Evolutionary conservation across 164 flowering plant genomes (phyloP), one percentile per base, ranked within the genome.

Genomic region (Amborella trichopoda): DNA sequence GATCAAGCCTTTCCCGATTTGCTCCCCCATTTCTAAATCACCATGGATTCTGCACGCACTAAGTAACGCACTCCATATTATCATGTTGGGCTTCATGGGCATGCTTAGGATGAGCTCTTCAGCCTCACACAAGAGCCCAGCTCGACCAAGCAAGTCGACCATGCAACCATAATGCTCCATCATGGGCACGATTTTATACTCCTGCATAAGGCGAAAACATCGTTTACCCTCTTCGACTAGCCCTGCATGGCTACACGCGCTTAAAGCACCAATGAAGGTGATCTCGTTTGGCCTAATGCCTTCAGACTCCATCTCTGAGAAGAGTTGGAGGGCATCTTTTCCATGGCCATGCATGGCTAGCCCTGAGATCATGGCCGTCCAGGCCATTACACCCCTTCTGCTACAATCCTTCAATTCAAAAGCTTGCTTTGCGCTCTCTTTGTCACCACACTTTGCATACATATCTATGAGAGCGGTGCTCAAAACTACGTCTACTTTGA

Each of bases 81-180:
- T 87, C 6, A 52, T 68, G 52, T 86, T 90, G 4, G 94, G 90
- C 52, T 73, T 83, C 53, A 81, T 52, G 21, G 76, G 85, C 94
- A 87, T 83, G 48, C 33, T 57, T 5, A 72, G 56, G 3, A 81
- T 73, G 28, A 79, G 45, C 48, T 74, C 65, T 38, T 83, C 40
- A 25, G 88, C 83, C 50, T 83, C 85, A 18, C 72, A 60, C 12
- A 83, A 65, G 17, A 57, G 48, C 3, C 85, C 85, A 3, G 78
- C 74, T 28, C 90, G 80, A 52, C 80, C 77, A 40, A 81, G 64
- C 44, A 83, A 81, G 66, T 81, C 78, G 41, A 81, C 83, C 26
- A 83, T 59, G 62, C 94, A 83, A 14, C 94, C 94, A 40, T 81
- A 83, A 49, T 87, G 90, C 64, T 83, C 90, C 42, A 87, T 42